These are phyloP conservation scores for Xylaria grammica DNA, from an alignment of 495 filamentous ascomycete genomes.

Conservation along the genomic window DNA sequence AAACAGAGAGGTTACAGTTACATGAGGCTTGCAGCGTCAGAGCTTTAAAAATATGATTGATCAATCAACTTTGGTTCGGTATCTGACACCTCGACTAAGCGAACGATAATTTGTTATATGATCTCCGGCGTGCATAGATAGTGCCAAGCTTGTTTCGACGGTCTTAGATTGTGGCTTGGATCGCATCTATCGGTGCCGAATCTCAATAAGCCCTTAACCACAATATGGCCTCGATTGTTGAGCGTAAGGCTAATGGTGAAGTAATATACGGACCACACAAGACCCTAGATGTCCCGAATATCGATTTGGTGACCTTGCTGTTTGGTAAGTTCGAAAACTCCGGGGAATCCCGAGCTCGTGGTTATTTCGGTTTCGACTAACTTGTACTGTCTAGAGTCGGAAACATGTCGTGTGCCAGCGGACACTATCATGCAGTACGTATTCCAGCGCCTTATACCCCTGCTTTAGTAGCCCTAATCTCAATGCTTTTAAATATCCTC, in stretches of 20 bases:
- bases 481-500: background rate
- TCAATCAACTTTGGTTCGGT: too few relatives aligned
- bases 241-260: slow-evolving; percentile 13
- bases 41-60: too few relatives aligned
- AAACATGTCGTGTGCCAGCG: background rate
- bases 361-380: background rate
- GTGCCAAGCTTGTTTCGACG: too few relatives aligned
- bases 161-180: too few relatives aligned
- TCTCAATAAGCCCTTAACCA: too few relatives aligned
- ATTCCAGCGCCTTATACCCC: background rate
- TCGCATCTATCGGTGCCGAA: too few relatives aligned
- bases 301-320: slow-evolving; percentile 22
- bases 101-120: too few relatives aligned
- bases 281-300: slow-evolving; percentile 8
- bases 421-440: slow-evolving; percentile 21
- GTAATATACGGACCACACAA: slow-evolving; percentile 11
- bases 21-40: too few relatives aligned
- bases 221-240: slow-evolving; percentile 14
- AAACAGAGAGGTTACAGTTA: too few relatives aligned
- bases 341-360: background rate
- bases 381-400: slow-evolving; percentile 20
- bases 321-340: slow-evolving; percentile 14
- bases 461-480: background rate
- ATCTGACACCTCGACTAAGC: too few relatives aligned
- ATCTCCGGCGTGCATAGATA: too few relatives aligned